Conservation (phyloP, 2,329 filamentous ascomycete genomes). For the Stenocarpella maydis region DNA sequence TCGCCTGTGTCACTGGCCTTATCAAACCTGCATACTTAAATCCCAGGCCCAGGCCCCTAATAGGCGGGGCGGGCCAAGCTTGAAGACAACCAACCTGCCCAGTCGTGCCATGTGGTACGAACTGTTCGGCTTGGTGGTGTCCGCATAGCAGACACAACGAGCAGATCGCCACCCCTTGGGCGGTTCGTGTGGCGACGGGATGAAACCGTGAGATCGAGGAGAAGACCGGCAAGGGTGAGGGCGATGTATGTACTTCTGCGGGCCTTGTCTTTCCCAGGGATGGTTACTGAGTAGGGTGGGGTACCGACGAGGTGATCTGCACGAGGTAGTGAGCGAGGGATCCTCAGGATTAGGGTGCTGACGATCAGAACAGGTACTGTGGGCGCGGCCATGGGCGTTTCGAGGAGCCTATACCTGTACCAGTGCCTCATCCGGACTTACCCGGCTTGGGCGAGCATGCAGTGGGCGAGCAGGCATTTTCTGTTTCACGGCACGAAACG, state of each 20-base stretch:
- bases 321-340: conserved; percentile 17
- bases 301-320: conserved; percentile 25
- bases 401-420: not conserved
- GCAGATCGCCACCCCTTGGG: conserved; percentile 19
- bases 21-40: not conserved
- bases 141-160: conserved; percentile 18
- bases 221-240: not conserved
- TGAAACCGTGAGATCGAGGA: conserved; percentile 25
- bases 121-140: conserved; percentile 11
- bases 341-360: conserved; percentile 24
- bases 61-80: conserved; percentile 15
- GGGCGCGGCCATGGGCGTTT: not conserved
- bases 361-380: conserved; percentile 6
- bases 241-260: conserved; percentile 19
- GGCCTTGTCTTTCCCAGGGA: not conserved
- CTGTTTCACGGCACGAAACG: conserved; percentile 13
- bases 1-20: conserved; percentile 1
- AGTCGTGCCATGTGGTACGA: conserved; percentile 28
- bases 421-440: conserved; percentile 6
- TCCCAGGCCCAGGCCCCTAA: not conserved
- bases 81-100: conserved; percentile 21
- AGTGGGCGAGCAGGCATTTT: conserved; percentile 6
- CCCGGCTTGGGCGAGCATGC: not conserved
- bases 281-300: conserved; percentile 6
- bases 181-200: conserved; percentile 32